phyloP scores from a whole-genome alignment of 129 eudicot species.

The Pseudognaphalium luteoalbum region DNA sequence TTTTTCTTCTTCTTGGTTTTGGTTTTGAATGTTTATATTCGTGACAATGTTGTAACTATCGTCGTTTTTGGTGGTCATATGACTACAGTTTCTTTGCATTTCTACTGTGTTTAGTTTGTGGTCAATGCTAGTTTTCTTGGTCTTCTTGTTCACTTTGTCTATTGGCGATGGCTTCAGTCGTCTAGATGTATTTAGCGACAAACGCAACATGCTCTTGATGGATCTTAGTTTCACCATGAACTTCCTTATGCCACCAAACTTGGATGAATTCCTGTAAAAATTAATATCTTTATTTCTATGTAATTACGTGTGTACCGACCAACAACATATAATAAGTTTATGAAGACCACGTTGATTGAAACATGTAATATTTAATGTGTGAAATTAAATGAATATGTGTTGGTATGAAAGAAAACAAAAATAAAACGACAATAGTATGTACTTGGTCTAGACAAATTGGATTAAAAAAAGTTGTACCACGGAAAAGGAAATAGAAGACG shows the following conservation, averaged over 20 bases:
- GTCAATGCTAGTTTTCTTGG: neutral
- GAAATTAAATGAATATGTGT: neutral
- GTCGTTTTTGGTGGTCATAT: neutral
- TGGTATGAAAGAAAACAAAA: conserved; percentile 11
- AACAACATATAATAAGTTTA: no score
- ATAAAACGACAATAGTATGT: conserved; percentile 13
- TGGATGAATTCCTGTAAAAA: conserved; percentile 21
- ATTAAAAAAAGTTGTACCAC: neutral
- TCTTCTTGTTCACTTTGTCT: conserved; percentile 14
- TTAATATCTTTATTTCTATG: neutral
- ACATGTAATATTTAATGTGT: neutral
- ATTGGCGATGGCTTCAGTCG: neutral
- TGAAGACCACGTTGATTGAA: neutral
- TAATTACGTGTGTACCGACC: neutral
- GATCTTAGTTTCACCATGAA: conserved; percentile 35
- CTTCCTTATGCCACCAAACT: conserved; percentile 27
- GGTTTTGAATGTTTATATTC: neutral
- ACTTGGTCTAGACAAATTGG: no score
- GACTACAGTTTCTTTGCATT: neutral
- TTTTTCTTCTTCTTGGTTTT: neutral
- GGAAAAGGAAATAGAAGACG: neutral
- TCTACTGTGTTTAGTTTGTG: neutral
- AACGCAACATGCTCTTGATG: conserved; percentile 20
- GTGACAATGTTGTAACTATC: neutral
- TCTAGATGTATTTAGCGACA: conserved; percentile 12